phyloP scores from a whole-genome alignment of 352 stramenopile genomes.

The Plasmopara viticola region DNA sequence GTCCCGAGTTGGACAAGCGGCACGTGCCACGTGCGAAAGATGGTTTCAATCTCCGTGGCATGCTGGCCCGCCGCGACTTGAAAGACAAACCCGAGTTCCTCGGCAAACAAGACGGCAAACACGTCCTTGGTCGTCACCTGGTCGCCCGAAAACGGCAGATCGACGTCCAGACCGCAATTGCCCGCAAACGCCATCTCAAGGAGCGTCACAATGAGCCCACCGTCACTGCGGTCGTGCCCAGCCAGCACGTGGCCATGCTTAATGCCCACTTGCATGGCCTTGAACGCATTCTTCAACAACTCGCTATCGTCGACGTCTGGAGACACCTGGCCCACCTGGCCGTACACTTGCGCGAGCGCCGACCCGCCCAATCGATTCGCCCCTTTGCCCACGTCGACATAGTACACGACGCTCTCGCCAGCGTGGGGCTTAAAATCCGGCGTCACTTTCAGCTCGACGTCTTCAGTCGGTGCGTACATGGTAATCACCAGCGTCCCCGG shows the following conservation, averaged over 20 bases:
- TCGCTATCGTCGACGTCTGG: slow-evolving; percentile 92
- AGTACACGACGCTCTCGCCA: slow-evolving; percentile 85
- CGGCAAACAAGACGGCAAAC: slow-evolving; percentile 89
- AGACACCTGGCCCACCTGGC: slow-evolving; percentile 74
- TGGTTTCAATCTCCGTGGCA: slow-evolving; percentile 69
- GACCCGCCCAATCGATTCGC: slow-evolving; percentile 93
- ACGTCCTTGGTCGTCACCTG: slow-evolving; percentile 53
- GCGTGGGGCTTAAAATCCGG: slow-evolving; percentile 93
- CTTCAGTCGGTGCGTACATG: slow-evolving; percentile 95
- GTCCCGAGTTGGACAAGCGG: slow-evolving; percentile 87
- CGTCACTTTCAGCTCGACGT: slow-evolving; percentile 96
- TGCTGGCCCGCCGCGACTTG: slow-evolving; percentile 81
- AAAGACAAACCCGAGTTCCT: slow-evolving; percentile 97
- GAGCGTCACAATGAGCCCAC: slow-evolving; percentile 92
- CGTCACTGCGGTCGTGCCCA: slow-evolving; percentile 98
- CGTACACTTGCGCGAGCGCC: slow-evolving; percentile 92
- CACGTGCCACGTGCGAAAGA: slow-evolving; percentile 83
- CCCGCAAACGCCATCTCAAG: slow-evolving; percentile 99
- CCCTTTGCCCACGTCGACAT: slow-evolving; percentile 92
- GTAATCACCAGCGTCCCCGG: slow-evolving; percentile 97
- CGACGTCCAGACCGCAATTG: slow-evolving; percentile 94
- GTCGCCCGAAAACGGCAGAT: slow-evolving; percentile 58
- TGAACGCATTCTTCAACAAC: slow-evolving; percentile 92
- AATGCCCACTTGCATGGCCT: slow-evolving; percentile 90
- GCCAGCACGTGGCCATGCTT: slow-evolving; percentile 89